These are phyloP conservation scores for Aspergillus brasiliensis DNA, from an alignment of 2,329 filamentous ascomycete genomes.

Conservation along the genomic window DNA sequence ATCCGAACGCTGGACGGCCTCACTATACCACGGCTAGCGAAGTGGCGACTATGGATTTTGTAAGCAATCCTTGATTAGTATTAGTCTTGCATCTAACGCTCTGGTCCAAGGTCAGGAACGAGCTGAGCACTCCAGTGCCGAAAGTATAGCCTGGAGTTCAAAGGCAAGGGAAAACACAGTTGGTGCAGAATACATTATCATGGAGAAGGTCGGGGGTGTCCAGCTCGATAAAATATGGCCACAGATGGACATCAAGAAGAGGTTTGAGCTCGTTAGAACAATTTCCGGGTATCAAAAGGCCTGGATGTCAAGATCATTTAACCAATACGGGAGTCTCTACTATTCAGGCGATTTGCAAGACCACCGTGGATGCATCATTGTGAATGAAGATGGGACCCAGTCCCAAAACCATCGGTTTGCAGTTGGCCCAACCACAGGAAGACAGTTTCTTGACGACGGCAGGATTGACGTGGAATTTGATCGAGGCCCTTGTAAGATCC, in stretches of 20 bases:
- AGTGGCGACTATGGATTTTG: conserved; percentile 26
- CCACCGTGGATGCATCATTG: conserved; percentile 8
- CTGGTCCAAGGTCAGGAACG: conserved; percentile 20
- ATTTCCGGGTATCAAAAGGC: conserved; percentile 34
- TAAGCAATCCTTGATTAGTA: conserved; percentile 9
- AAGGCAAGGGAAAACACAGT: conserved; percentile 6
- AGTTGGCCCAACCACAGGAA: conserved; percentile 40
- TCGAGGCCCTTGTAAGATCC: conserved; percentile 16
- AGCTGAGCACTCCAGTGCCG: conserved; percentile 16
- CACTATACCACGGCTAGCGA: conserved; percentile 23
- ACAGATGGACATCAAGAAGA: conserved; percentile 27
- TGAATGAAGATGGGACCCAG: conserved; percentile 25
- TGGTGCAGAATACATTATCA: conserved; percentile 17
- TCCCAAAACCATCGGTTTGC: conserved; percentile 31
- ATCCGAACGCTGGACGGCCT: conserved; percentile 22
- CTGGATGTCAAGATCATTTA: conserved; percentile 35
- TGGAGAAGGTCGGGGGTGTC: conserved; percentile 28
- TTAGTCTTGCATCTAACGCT: conserved; percentile 2
- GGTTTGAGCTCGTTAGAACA: conserved; percentile 27
- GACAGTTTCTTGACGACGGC: conserved; percentile 35
- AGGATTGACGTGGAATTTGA: conserved; percentile 22
- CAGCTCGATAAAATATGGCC: conserved; percentile 34
- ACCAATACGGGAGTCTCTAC: conserved; percentile 31
- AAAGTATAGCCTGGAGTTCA: conserved; percentile 18
- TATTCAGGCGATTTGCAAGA: conserved; percentile 30